Percentiles rank a stretch among this genome's conserved stretches.
Conservation (phyloP, 352 stramenopile species). For the Globisporangium iwayamae region DNA sequence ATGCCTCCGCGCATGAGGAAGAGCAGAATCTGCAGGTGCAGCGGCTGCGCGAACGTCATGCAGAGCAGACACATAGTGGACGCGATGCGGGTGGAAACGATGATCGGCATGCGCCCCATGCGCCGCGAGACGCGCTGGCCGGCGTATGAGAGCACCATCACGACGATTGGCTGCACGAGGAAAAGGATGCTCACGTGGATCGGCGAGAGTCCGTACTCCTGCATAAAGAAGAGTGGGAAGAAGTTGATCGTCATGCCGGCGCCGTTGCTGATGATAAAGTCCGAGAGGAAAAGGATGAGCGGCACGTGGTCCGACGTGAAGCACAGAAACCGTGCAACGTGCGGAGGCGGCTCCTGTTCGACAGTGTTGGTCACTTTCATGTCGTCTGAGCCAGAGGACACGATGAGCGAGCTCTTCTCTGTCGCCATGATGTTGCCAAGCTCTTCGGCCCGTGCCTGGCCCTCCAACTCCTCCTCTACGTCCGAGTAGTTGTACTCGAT, state of each 20-base stretch:
- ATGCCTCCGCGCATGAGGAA: slow-evolving; percentile 78
- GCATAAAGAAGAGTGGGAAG: slow-evolving; percentile 81
- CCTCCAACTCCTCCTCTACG: slow-evolving; percentile 18
- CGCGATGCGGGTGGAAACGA: slow-evolving; percentile 56
- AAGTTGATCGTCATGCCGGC: slow-evolving; percentile 85
- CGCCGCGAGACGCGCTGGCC: slow-evolving; percentile 47
- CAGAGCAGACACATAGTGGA: slow-evolving; percentile 59
- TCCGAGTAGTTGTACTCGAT: slow-evolving; percentile 75
- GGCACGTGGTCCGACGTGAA: slow-evolving; percentile 68
- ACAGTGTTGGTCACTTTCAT: background rate
- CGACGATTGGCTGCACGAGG: slow-evolving; percentile 57
- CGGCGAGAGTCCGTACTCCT: slow-evolving; percentile 70
- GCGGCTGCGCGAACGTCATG: slow-evolving; percentile 58
- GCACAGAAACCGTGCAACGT: slow-evolving; percentile 47
- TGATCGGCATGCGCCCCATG: slow-evolving; percentile 69
- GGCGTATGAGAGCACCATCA: slow-evolving; percentile 62
- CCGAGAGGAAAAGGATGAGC: slow-evolving; percentile 62
- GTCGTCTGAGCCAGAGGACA: background rate
- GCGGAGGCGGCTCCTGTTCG: background rate
- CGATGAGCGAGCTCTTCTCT: background rate
- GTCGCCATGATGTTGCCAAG: background rate
- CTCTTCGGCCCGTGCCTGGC: background rate
- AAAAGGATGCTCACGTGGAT: slow-evolving; percentile 73
- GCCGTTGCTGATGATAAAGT: slow-evolving; percentile 85
- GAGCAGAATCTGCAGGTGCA: slow-evolving; percentile 55